Percentiles rank a stretch among this genome's conserved stretches.
Evolutionary conservation across 228 moss, liverwort and hornwort genomes (phyloP).

Genomic region (Sphagnum fallax): DNA sequence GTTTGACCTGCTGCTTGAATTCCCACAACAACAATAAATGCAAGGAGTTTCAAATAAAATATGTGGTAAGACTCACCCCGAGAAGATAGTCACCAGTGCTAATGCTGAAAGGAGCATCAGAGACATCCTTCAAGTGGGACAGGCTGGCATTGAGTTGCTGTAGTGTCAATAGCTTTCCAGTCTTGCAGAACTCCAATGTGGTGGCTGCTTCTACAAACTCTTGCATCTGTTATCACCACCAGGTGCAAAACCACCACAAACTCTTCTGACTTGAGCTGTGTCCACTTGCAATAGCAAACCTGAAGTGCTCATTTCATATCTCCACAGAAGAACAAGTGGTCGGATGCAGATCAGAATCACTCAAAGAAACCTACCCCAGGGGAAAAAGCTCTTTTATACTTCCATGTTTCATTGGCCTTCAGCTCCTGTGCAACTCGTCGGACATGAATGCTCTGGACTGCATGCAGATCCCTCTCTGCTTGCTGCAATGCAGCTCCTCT

Average conservation of each 20-base stretch:
- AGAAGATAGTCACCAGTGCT: slow-evolving; percentile 42
- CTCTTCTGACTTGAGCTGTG: background rate
- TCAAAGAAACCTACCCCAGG: slow-evolving; percentile 23
- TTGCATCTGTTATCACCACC: slow-evolving; percentile 25
- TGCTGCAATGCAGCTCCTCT: slow-evolving; percentile 29
- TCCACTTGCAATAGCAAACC: background rate
- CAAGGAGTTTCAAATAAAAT: no score
- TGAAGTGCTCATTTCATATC: background rate
- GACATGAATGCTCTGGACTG: slow-evolving; percentile 30
- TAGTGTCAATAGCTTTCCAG: slow-evolving; percentile 26
- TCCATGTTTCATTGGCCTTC: slow-evolving; percentile 45
- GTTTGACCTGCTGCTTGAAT: no score
- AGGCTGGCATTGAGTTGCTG: slow-evolving; percentile 32
- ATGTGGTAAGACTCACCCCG: slow-evolving; percentile 15
- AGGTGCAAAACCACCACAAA: background rate
- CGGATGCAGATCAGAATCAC: no score
- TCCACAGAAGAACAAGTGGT: background rate
- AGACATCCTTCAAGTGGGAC: slow-evolving; percentile 23
- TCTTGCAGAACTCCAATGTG: slow-evolving; percentile 30
- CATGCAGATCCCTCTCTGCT: slow-evolving; percentile 32
- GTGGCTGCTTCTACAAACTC: slow-evolving; percentile 55
- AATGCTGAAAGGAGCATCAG: slow-evolving; percentile 25
- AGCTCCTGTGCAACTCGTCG: slow-evolving; percentile 42
- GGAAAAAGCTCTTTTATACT: slow-evolving; percentile 40
- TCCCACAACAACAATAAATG: no score